Evolutionary conservation across 23 red algal species (phyloP), one percentile per base, ranked within the genome.

Genomic region (Gracilaria domingensis): DNA sequence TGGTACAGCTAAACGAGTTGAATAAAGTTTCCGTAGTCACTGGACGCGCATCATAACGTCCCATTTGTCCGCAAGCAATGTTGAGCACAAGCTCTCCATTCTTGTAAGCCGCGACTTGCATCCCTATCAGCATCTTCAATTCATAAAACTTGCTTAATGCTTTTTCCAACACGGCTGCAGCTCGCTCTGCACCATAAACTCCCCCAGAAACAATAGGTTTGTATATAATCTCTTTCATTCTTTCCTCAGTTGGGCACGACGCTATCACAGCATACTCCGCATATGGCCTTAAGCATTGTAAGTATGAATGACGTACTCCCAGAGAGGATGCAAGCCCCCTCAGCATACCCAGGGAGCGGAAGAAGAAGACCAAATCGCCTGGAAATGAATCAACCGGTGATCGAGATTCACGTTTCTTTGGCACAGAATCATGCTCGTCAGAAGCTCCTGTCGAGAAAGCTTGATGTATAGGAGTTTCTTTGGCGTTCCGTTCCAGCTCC

Each of bases 1-100:
- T 97, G 21, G 95, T 94, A 13, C 65, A 71, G 17, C 84, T 90
- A 75, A 91, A 97, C 20, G 88, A 81, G 26, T 88, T 83, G 67
- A 97, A 97, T 0, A 97, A 51, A 49, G 95, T 84, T 48, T 89
- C 42, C 4, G 95, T 83, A 21, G 73, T 93, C 28, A 97, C 95
- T 23, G 85, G 84, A 37, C 55, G 84, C 17, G 38, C 25, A 30
- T 85, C 57, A 66, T 97, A 85, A 14, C 81, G 50, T 13, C 70
- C 88, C 45, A 54, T 82, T 28, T 67, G 57, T 17, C 95, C 95
- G 4, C 69, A 34, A 3, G 90, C 84, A 24, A 97, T 23, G 72
- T 93, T 88, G 5, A 91, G 44, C 0, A 97, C 77, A 8, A 79
- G 79, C 79, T 93, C 44, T 53, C 86, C 89, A 25, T 90, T 49